A percentile compares a stretch with the other conserved stretches of the same genome.
Evolutionary conservation across 441 rosid species (phyloP).

Genomic region (Jatropha multifida): DNA sequence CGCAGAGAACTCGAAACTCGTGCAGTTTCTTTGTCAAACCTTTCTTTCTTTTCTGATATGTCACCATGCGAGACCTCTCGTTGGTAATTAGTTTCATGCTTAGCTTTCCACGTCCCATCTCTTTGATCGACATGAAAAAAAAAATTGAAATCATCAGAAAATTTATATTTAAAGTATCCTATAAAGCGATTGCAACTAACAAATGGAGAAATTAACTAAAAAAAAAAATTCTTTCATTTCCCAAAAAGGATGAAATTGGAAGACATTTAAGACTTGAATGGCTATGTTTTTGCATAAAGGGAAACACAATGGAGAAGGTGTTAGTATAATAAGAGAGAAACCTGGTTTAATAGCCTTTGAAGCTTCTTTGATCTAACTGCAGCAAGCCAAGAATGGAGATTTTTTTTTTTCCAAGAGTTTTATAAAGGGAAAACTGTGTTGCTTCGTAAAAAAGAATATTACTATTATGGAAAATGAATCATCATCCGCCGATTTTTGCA

Average conservation of each 20-base stretch:
- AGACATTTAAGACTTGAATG: too few relatives aligned
- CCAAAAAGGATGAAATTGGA: too few relatives aligned
- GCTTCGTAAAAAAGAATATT: background rate
- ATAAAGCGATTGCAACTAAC: too few relatives aligned
- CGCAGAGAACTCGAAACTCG: constrained; percentile 22
- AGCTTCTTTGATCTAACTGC: background rate
- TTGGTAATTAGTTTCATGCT: constrained; percentile 19
- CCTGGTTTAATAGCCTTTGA: background rate
- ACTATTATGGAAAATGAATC: background rate
- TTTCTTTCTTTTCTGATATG: constrained; percentile 22
- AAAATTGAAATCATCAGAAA: too few relatives aligned
- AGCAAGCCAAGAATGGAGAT: background rate
- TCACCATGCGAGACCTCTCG: constrained; percentile 25
- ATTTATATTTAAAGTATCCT: too few relatives aligned
- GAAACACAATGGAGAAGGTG: too few relatives aligned
- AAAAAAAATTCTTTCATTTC: too few relatives aligned
- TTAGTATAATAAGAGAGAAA: too few relatives aligned
- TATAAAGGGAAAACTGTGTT: background rate
- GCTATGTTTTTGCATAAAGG: too few relatives aligned
- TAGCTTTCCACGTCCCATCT: constrained; percentile 28
- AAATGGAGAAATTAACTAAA: too few relatives aligned
- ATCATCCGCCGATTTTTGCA: background rate
- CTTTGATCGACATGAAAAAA: background rate
- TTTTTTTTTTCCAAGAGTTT: background rate
- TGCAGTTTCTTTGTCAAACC: constrained; percentile 25